phyloP scores from a whole-genome alignment of 2,329 filamentous ascomycete genomes.

The Pyrenophora seminiperda region DNA sequence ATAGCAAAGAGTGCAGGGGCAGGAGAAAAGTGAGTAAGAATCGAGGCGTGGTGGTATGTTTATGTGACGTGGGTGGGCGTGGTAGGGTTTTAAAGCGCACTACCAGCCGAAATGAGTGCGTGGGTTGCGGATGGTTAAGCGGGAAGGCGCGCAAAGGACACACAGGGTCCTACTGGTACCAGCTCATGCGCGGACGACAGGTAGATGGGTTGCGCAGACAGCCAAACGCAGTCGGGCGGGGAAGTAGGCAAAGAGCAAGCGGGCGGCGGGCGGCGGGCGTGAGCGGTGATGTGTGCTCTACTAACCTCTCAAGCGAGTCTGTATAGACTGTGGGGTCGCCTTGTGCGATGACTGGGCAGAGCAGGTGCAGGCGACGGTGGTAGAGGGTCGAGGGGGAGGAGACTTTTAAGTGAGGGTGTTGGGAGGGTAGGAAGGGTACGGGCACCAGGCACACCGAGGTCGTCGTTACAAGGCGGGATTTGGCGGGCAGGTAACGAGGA shows the following conservation, averaged over 20 bases:
- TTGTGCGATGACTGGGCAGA: conserved; percentile 10
- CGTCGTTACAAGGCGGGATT: conserved; percentile 16
- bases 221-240: conserved; percentile 18
- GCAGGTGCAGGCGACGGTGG: conserved; percentile 12
- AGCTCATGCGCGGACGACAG: conserved; percentile 7
- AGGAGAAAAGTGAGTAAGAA: background rate
- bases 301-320: conserved; percentile 34
- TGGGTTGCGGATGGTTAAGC: conserved; percentile 1
- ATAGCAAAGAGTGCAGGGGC: background rate
- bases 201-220: conserved; percentile 11
- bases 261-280: conserved; percentile 19
- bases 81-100: conserved; percentile 6
- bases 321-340: conserved; percentile 15
- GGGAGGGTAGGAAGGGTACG: conserved; percentile 18
- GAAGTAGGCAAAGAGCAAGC: conserved; percentile 19
- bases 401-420: conserved; percentile 18
- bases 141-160: conserved; percentile 5
- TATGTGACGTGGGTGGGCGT: conserved; percentile 5
- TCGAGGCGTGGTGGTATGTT: conserved; percentile 2
- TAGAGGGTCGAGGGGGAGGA: conserved; percentile 16
- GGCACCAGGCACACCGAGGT: conserved; percentile 38
- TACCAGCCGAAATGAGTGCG: conserved; percentile 4
- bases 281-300: conserved; percentile 22
- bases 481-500: conserved; percentile 24
- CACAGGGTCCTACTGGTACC: conserved; percentile 1